A percentile compares a stretch with the other conserved stretches of the same genome.
Conservation (phyloP, 2,329 filamentous ascomycete genomes). For the Pyrenochaeta sp. region DNA sequence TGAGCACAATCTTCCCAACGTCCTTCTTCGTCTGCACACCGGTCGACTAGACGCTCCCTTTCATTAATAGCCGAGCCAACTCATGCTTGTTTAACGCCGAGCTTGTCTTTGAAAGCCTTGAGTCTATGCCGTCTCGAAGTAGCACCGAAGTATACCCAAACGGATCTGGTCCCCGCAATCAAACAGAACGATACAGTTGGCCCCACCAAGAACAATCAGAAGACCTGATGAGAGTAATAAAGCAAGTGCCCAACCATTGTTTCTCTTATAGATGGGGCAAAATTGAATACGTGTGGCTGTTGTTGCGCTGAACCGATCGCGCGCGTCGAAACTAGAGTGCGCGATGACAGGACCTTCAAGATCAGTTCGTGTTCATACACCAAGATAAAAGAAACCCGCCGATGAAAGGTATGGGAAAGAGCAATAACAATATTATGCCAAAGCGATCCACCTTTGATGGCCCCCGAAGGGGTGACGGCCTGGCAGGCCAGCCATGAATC, state of each 20-base stretch:
- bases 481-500: too few relatives aligned
- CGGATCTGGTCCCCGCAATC: neutral
- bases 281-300: neutral
- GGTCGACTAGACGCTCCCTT: neutral
- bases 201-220: neutral
- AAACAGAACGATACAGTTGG: neutral
- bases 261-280: neutral
- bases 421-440: too few relatives aligned
- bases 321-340: neutral
- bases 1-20: neutral
- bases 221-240: neutral
- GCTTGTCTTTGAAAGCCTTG: neutral
- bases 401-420: too few relatives aligned
- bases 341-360: too few relatives aligned
- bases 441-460: too few relatives aligned
- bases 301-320: neutral
- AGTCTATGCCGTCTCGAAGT: neutral
- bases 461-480: too few relatives aligned
- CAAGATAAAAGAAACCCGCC: too few relatives aligned
- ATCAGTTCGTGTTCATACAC: too few relatives aligned
- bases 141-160: neutral
- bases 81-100: neutral
- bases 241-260: neutral
- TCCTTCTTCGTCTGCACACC: neutral
- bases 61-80: neutral